These are phyloP conservation scores for Tetradesmus obliquus DNA, from an alignment of 139 green algal species.

Conservation along the genomic window DNA sequence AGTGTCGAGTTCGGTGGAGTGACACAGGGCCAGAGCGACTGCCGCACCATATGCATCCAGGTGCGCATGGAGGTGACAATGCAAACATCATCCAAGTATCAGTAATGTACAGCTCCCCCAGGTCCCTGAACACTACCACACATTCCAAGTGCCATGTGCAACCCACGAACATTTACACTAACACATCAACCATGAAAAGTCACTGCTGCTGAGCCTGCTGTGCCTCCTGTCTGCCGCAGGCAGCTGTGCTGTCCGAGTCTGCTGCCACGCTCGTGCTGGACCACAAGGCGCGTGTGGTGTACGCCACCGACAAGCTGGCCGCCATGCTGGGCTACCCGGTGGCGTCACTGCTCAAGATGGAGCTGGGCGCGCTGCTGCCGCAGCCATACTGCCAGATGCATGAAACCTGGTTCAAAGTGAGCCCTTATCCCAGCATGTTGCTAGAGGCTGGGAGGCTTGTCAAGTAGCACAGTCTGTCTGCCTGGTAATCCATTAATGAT, in stretches of 20 bases:
- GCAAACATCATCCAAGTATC: too few relatives aligned
- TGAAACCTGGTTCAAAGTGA: constrained; percentile 51
- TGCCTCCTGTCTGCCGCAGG: not conserved
- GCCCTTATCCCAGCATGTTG: not conserved
- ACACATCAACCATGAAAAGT: too few relatives aligned
- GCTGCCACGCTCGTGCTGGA: constrained; percentile 34
- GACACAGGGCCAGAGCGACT: not conserved
- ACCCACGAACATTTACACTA: too few relatives aligned
- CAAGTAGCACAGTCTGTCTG: too few relatives aligned
- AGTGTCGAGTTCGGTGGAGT: constrained; percentile 14
- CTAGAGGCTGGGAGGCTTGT: too few relatives aligned
- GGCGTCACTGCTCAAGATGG: constrained; percentile 42
- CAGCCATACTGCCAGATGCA: constrained; percentile 55
- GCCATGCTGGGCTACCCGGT: constrained; percentile 47
- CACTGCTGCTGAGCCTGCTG: not conserved
- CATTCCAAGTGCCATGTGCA: too few relatives aligned
- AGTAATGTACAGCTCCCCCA: too few relatives aligned
- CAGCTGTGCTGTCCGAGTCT: not conserved
- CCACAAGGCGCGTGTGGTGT: constrained; percentile 24
- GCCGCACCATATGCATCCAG: not conserved
- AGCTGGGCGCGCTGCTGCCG: constrained; percentile 53
- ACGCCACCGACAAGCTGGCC: constrained; percentile 29
- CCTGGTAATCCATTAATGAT: too few relatives aligned
- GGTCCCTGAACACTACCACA: too few relatives aligned
- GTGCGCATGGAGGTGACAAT: too few relatives aligned